phyloP scores from a whole-genome alignment of 495 filamentous ascomycete species.

The Trichocladium antarcticum region DNA sequence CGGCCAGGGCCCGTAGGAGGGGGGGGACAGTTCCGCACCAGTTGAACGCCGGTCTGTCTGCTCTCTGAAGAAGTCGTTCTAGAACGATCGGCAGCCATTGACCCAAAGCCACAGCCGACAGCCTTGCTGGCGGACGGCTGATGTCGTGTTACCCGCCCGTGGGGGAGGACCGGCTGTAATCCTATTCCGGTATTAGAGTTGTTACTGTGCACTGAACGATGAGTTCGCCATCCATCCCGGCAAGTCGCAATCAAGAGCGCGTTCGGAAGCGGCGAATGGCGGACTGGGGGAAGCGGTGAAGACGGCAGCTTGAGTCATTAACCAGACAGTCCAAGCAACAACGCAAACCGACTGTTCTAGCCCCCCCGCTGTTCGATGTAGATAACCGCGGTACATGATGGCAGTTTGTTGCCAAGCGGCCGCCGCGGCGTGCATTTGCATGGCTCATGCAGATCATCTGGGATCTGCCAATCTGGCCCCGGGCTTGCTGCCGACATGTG shows the following conservation, averaged over 20 bases:
- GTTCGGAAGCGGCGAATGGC: not conserved
- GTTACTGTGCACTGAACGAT: too few species aligned
- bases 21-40: too few species aligned
- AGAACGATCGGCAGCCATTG: too few species aligned
- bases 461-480: not conserved
- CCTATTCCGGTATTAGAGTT: too few species aligned
- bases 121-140: too few species aligned
- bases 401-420: slow-evolving; percentile 2
- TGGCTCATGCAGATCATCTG: slow-evolving; percentile 11
- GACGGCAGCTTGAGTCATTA: not conserved
- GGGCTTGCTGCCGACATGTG: not conserved
- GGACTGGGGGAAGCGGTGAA: not conserved
- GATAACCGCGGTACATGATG: not conserved
- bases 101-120: too few species aligned
- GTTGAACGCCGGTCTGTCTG: too few species aligned
- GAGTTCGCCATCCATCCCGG: not conserved
- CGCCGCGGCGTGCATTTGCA: slow-evolving; percentile 4
- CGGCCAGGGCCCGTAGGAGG: too few species aligned
- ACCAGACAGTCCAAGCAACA: not conserved
- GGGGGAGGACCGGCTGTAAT: too few species aligned
- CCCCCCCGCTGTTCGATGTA: too few species aligned
- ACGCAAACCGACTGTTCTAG: not conserved
- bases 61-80: too few species aligned
- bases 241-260: not conserved
- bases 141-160: too few species aligned